phyloP scores from a whole-genome alignment of 108 stramenopile genomes.

The Fragilaria crotonensis region DNA sequence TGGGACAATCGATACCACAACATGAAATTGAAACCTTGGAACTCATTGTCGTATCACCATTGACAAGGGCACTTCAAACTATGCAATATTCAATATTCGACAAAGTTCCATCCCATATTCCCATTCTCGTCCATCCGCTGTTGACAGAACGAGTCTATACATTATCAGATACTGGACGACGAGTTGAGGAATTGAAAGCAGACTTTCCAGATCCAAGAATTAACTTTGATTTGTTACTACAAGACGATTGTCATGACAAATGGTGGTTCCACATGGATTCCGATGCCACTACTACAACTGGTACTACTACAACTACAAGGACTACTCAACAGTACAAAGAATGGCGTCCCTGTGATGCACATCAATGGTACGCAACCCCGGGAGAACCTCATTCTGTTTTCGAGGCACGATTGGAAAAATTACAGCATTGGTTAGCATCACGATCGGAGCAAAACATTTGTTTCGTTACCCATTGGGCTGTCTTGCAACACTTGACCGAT shows the following conservation, averaged over 20 bases:
- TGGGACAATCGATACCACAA: not conserved
- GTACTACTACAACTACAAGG: not conserved
- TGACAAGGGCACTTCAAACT: slow-evolving; percentile 27
- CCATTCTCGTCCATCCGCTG: slow-evolving; percentile 18
- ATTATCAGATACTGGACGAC: slow-evolving; percentile 21
- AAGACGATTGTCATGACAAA: slow-evolving; percentile 1
- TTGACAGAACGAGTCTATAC: slow-evolving; percentile 32
- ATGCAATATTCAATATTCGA: slow-evolving; percentile 11
- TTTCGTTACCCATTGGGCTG: slow-evolving; percentile 38
- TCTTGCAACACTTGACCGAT: slow-evolving; percentile 18
- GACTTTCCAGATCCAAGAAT: slow-evolving; percentile 14
- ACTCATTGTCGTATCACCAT: slow-evolving; percentile 25
- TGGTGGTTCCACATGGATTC: slow-evolving; percentile 23
- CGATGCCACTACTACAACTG: too few species aligned
- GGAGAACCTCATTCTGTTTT: slow-evolving; percentile 34
- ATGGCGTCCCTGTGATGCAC: slow-evolving; percentile 27
- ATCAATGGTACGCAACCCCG: slow-evolving; percentile 32
- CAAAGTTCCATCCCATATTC: not conserved
- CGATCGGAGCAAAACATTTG: slow-evolving; percentile 26
- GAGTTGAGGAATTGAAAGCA: slow-evolving; percentile 2
- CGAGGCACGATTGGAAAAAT: slow-evolving; percentile 20
- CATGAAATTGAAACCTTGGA: slow-evolving; percentile 8
- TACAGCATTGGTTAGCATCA: slow-evolving; percentile 20
- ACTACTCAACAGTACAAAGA: slow-evolving; percentile 10
- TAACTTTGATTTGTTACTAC: not conserved